These are phyloP conservation scores for Beauveria scarabaeidicola DNA, from an alignment of 2,329 filamentous ascomycete species.

Conservation along the genomic window DNA sequence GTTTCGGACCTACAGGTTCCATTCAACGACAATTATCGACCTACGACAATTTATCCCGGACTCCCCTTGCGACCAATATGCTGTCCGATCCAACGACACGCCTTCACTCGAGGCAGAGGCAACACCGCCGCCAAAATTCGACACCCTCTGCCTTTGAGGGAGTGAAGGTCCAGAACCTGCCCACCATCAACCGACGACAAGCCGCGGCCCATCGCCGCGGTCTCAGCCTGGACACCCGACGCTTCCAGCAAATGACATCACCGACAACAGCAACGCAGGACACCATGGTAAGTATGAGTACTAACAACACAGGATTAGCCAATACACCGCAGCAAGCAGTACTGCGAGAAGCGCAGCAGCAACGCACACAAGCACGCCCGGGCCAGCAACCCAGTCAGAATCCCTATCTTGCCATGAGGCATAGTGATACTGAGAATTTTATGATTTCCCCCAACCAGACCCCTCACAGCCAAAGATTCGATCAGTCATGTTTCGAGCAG, in stretches of 20 bases:
- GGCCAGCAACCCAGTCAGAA: constrained; percentile 32
- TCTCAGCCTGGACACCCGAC: constrained; percentile 71
- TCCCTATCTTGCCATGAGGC: constrained; percentile 22
- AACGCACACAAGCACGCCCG: constrained; percentile 68
- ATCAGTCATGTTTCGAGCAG: constrained; percentile 36
- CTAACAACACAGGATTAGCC: constrained; percentile 50
- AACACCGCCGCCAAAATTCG: constrained; percentile 79
- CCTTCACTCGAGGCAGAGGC: constrained; percentile 51
- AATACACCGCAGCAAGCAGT: constrained; percentile 56
- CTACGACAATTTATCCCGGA: constrained; percentile 52
- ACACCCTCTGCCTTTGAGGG: constrained; percentile 72
- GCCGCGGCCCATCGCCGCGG: constrained; percentile 64
- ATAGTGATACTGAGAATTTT: constrained; percentile 43
- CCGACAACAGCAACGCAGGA: constrained; percentile 22
- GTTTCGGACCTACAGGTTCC: constrained; percentile 43
- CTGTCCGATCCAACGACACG: constrained; percentile 66
- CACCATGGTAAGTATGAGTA: constrained; percentile 41
- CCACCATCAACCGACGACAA: constrained; percentile 36
- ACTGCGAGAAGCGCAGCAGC: constrained; percentile 86
- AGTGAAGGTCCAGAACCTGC: constrained; percentile 59
- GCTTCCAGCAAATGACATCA: constrained; percentile 23
- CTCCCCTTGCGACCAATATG: constrained; percentile 64
- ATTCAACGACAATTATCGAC: constrained; percentile 39
- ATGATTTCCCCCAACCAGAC: constrained; percentile 48
- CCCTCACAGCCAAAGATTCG: constrained; percentile 45